Percentiles rank a stretch among this genome's conserved stretches.
Conservation (phyloP, 176 grass and related monocot species). For the Oryza meridionalis region DNA sequence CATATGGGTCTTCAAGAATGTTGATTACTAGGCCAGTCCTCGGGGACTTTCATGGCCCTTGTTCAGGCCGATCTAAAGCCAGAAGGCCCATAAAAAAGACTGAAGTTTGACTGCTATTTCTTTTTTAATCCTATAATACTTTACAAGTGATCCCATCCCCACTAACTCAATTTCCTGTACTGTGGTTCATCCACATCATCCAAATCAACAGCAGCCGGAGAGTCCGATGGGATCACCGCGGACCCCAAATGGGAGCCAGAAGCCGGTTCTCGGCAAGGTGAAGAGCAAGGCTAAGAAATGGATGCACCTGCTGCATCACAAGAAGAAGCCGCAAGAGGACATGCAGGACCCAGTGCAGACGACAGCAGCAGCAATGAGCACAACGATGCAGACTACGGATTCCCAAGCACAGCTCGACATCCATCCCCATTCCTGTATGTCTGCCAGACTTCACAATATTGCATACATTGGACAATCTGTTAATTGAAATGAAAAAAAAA, state of each 20-base stretch:
- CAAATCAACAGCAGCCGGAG: background rate
- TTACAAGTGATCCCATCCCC: too few species aligned
- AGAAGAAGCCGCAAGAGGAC: constrained; percentile 58
- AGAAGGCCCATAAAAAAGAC: too few species aligned
- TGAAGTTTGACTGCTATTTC: too few species aligned
- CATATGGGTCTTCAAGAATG: too few species aligned
- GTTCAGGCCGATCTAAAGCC: too few species aligned
- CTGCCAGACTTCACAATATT: background rate
- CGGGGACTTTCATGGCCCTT: too few species aligned
- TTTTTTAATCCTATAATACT: too few species aligned
- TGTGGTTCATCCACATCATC: too few species aligned
- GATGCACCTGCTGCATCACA: constrained; percentile 69
- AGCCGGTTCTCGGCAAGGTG: constrained; percentile 64
- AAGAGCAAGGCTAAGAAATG: constrained; percentile 80
- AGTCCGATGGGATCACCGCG: constrained; percentile 45
- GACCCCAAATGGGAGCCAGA: constrained; percentile 58
- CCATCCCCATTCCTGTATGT: constrained; percentile 24
- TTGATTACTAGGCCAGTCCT: too few species aligned
- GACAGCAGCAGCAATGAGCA: constrained; percentile 28
- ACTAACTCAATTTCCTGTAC: too few species aligned
- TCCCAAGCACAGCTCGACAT: constrained; percentile 40
- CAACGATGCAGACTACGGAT: background rate
- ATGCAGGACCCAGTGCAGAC: constrained; percentile 35
- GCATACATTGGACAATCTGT: background rate
- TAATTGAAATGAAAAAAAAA: constrained; percentile 13